Evolutionary conservation across 176 grass and related monocot genomes (phyloP).

Genomic region (Poa annua): DNA sequence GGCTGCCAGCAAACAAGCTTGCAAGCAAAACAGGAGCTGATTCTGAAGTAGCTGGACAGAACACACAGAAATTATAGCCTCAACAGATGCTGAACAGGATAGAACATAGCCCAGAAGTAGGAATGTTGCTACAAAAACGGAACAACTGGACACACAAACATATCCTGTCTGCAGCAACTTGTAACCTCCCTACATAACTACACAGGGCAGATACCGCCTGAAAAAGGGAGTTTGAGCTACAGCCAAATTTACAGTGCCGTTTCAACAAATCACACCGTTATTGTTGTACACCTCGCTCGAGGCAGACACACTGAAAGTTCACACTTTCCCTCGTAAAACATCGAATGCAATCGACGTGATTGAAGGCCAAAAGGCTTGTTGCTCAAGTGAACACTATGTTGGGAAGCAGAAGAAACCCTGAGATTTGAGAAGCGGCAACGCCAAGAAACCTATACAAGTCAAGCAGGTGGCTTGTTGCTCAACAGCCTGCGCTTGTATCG

Average conservation of each 20-base stretch:
- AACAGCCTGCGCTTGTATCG: constrained; percentile 60
- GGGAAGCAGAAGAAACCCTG: constrained; percentile 21
- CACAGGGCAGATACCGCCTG: not conserved
- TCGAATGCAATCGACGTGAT: not conserved
- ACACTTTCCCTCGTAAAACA: no score
- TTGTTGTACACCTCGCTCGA: not conserved
- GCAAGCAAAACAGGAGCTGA: not conserved
- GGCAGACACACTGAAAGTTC: not conserved
- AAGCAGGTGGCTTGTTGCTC: constrained; percentile 41
- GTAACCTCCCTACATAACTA: not conserved
- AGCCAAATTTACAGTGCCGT: not conserved
- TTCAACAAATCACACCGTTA: not conserved
- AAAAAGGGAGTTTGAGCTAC: not conserved
- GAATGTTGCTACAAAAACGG: not conserved
- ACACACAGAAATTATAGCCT: not conserved
- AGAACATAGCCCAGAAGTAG: not conserved
- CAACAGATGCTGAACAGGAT: not conserved
- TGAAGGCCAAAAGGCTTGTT: constrained; percentile 4
- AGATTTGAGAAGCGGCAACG: not conserved
- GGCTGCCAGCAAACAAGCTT: not conserved
- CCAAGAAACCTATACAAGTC: constrained; percentile 15
- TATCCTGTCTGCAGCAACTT: not conserved
- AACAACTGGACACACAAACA: not conserved
- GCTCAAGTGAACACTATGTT: not conserved
- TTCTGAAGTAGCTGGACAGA: not conserved